phyloP scores from a whole-genome alignment of 257 asterid species.

The Cordia subcordata region DNA sequence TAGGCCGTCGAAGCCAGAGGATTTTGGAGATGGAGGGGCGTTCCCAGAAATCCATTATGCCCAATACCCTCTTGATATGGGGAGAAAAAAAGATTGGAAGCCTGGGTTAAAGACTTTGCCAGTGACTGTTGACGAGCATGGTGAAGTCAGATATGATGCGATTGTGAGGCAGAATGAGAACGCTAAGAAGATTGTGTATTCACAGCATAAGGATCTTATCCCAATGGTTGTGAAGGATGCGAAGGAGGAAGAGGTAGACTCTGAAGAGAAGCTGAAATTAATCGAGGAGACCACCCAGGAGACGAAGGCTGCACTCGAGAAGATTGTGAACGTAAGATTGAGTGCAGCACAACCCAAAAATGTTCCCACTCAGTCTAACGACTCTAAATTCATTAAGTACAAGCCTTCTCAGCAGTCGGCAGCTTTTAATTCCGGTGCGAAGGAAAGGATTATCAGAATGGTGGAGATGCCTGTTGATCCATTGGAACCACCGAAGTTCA shows the following conservation, averaged over 20 bases:
- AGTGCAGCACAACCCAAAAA: slow-evolving; percentile 97
- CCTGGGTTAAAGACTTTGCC: slow-evolving; percentile 66
- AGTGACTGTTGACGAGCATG: slow-evolving; percentile 79
- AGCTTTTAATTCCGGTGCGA: slow-evolving; percentile 90
- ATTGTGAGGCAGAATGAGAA: slow-evolving; percentile 86
- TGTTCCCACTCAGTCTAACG: slow-evolving; percentile 66
- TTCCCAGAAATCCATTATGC: slow-evolving; percentile 85
- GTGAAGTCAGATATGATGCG: slow-evolving; percentile 74
- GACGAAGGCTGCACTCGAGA: slow-evolving; percentile 89
- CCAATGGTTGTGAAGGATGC: slow-evolving; percentile 70
- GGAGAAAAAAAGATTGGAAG: slow-evolving; percentile 49
- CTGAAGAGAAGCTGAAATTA: slow-evolving; percentile 77
- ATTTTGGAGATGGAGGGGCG: slow-evolving; percentile 93
- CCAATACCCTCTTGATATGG: slow-evolving; percentile 88
- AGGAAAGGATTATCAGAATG: slow-evolving; percentile 90
- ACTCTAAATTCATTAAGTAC: slow-evolving; percentile 83
- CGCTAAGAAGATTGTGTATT: slow-evolving; percentile 76
- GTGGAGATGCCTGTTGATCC: slow-evolving; percentile 94
- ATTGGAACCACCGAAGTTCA: slow-evolving; percentile 90
- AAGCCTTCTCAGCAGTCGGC: slow-evolving; percentile 95
- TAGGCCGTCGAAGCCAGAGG: slow-evolving; percentile 76
- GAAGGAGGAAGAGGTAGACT: slow-evolving; percentile 58
- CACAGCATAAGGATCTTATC: slow-evolving; percentile 69
- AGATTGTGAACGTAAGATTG: slow-evolving; percentile 81
- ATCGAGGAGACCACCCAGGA: slow-evolving; percentile 71